Percentiles rank a stretch among this genome's conserved stretches.
Evolutionary conservation across 441 rosid species (phyloP).

Genomic region (Populus hybrid): DNA sequence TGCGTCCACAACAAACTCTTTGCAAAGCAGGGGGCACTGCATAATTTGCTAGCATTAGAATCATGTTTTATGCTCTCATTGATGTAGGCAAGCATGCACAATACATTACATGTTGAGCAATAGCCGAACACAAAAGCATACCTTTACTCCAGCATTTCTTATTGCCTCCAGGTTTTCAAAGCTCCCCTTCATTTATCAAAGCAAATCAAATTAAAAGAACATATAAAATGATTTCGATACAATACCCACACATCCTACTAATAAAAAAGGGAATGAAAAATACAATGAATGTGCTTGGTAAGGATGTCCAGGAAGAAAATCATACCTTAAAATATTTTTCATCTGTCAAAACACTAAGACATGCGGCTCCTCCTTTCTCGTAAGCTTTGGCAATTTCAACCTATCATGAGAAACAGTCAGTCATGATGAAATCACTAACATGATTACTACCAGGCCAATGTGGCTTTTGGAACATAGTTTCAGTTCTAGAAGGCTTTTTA

Average conservation of each 20-base stretch:
- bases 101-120: too few species aligned
- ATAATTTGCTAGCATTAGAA: too few species aligned
- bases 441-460: background rate
- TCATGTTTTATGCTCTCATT: too few species aligned
- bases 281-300: background rate
- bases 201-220: too few species aligned
- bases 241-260: slow-evolving; percentile 8
- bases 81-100: too few species aligned
- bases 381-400: slow-evolving; percentile 84
- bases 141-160: too few species aligned
- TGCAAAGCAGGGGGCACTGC: too few species aligned
- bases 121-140: too few species aligned
- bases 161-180: too few species aligned
- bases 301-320: slow-evolving; percentile 3
- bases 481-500: background rate
- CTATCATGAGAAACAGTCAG: slow-evolving; percentile 35
- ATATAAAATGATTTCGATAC: slow-evolving; percentile 5
- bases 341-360: slow-evolving; percentile 94
- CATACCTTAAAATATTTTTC: slow-evolving; percentile 53
- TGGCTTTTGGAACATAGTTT: background rate
- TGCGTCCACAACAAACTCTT: too few species aligned
- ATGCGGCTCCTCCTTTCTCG: slow-evolving; percentile 96
- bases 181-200: too few species aligned
- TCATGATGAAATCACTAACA: background rate
- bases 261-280: slow-evolving; percentile 9